Percentiles rank a stretch among this genome's conserved stretches.
Evolutionary conservation across 768 basidiomycete genomes (phyloP).

Genomic region (Boletus speciosus): DNA sequence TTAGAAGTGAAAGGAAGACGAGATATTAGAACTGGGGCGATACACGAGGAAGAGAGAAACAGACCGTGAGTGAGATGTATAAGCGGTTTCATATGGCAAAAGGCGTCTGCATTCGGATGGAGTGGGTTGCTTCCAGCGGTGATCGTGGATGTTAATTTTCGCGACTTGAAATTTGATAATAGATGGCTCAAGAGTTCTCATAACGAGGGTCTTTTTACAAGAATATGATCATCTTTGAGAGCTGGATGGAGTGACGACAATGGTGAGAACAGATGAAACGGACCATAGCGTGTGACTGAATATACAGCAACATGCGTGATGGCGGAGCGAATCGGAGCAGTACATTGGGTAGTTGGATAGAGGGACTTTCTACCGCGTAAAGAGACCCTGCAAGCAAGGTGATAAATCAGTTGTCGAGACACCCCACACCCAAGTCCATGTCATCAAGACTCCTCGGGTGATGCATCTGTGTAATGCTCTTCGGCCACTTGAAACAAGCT

Average conservation of each 20-base stretch:
- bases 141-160: no score
- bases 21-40: background rate
- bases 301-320: background rate
- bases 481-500: background rate
- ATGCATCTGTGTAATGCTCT: background rate
- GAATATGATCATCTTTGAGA: background rate
- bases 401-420: background rate
- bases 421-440: background rate
- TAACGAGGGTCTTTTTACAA: background rate
- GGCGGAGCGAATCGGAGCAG: background rate
- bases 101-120: no score
- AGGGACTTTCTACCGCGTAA: background rate
- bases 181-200: background rate
- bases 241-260: background rate
- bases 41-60: background rate
- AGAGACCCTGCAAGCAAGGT: background rate
- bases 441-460: background rate
- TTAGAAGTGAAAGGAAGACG: background rate
- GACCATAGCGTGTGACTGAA: no score
- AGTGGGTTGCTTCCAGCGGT: no score
- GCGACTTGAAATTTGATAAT: background rate
- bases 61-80: no score
- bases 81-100: no score
- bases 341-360: no score
- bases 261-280: background rate